These are phyloP conservation scores for Colletotrichum higginsianum DNA, from an alignment of 2,329 filamentous ascomycete genomes.

Conservation along the genomic window DNA sequence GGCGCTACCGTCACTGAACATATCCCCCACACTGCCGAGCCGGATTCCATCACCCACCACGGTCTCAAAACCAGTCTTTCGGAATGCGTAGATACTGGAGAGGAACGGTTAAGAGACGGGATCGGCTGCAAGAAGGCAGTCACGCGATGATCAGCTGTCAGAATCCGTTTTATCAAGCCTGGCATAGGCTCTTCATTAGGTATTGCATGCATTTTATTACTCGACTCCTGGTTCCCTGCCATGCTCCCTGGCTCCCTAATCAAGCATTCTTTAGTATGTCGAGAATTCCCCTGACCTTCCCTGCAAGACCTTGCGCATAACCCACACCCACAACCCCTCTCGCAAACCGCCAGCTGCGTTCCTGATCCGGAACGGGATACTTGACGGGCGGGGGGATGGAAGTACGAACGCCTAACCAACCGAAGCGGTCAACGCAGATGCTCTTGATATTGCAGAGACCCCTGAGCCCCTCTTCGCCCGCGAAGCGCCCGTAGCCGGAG, in stretches of 20 bases:
- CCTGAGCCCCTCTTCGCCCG: slow-evolving; percentile 88
- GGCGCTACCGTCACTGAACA: neutral
- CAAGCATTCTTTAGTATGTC: slow-evolving; percentile 61
- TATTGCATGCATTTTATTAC: neutral
- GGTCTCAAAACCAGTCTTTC: neutral
- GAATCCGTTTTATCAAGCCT: slow-evolving; percentile 7
- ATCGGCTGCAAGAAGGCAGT: neutral
- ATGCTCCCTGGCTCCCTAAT: neutral
- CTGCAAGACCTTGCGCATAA: slow-evolving; percentile 62
- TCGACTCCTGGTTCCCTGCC: neutral
- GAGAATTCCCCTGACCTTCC: slow-evolving; percentile 58
- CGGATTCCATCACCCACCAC: no score
- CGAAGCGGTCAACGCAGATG: slow-evolving; percentile 82
- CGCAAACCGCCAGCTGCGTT: slow-evolving; percentile 75
- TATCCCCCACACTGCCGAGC: neutral
- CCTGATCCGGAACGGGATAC: slow-evolving; percentile 82
- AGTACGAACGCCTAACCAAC: slow-evolving; percentile 76
- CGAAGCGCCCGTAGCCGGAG: slow-evolving; percentile 94
- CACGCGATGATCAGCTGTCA: neutral
- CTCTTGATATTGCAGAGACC: slow-evolving; percentile 90
- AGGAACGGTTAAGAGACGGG: neutral
- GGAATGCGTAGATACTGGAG: neutral
- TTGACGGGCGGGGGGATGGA: slow-evolving; percentile 84
- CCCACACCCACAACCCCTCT: slow-evolving; percentile 74
- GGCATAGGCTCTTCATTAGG: neutral